phyloP scores from a whole-genome alignment of 1,284 basidiomycete genomes.

The Coniferiporia sulphurascens region DNA sequence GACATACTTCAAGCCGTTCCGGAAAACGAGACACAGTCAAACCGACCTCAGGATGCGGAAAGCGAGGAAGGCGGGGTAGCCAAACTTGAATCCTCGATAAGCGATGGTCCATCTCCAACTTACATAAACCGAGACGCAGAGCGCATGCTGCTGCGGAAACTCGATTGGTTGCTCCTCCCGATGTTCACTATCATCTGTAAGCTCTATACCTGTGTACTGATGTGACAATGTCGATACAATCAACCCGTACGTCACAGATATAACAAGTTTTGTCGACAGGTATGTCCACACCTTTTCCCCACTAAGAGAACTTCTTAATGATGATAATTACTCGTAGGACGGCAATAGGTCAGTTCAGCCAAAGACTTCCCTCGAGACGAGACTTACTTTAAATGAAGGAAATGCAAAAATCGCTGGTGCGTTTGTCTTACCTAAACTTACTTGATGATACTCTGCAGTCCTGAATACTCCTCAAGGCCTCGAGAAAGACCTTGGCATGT shows the following conservation, averaged over 20 bases:
- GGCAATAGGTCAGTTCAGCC: constrained; percentile 24
- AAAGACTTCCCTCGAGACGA: not conserved
- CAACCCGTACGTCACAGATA: constrained; percentile 25
- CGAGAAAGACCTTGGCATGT: constrained; percentile 40
- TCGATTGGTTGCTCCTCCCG: constrained; percentile 34
- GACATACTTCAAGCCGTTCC: too few relatives aligned
- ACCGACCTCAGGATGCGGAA: too few relatives aligned
- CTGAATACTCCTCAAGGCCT: constrained; percentile 27
- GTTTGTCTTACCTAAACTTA: not conserved
- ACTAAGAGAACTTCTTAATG: not conserved
- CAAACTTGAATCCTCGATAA: too few relatives aligned
- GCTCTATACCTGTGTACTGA: constrained; percentile 14
- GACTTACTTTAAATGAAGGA: not conserved
- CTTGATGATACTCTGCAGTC: not conserved
- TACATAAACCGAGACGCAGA: constrained; percentile 27
- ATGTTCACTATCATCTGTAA: constrained; percentile 38
- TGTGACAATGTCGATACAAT: not conserved
- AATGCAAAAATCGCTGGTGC: constrained; percentile 18
- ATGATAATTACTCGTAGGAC: constrained; percentile 20
- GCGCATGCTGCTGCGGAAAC: constrained; percentile 31
- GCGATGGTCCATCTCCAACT: too few relatives aligned
- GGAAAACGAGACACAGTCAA: too few relatives aligned
- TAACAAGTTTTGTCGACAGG: constrained; percentile 39
- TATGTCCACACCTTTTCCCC: constrained; percentile 9
- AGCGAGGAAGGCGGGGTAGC: too few relatives aligned